A percentile compares a stretch with the other conserved stretches of the same genome.
Conservation (phyloP, 2,329 filamentous ascomycete species). For the Colletotrichum higginsianum region DNA sequence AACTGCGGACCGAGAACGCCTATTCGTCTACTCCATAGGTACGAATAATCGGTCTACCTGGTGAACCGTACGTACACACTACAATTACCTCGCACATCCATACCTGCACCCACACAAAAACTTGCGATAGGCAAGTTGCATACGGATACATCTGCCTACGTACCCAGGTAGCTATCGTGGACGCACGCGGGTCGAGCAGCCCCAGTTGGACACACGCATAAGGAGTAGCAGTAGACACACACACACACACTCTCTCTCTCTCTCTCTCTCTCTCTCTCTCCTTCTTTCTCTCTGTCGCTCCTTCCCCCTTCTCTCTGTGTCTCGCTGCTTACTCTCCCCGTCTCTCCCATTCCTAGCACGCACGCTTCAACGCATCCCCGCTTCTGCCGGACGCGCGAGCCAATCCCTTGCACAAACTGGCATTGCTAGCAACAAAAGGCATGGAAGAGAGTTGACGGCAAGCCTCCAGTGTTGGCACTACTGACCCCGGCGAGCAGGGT, state of each 20-base stretch:
- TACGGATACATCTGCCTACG: constrained; percentile 19
- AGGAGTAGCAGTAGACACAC: not conserved
- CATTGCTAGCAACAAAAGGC: constrained; percentile 36
- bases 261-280: constrained; percentile 14
- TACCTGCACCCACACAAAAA: constrained; percentile 13
- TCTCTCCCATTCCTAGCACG: constrained; percentile 6
- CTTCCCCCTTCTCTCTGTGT: not conserved
- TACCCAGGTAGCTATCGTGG: constrained; percentile 11
- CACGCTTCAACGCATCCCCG: constrained; percentile 35
- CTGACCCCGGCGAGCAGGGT: constrained; percentile 37
- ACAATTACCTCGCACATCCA: constrained; percentile 3
- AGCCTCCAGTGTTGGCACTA: constrained; percentile 41
- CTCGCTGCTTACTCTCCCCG: not conserved
- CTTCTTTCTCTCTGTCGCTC: constrained; percentile 6
- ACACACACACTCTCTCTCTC: constrained; percentile 4
- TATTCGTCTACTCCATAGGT: not conserved
- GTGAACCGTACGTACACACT: too few species aligned
- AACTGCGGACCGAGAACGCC: constrained; percentile 14
- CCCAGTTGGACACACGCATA: constrained; percentile 27
- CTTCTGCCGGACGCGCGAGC: constrained; percentile 42
- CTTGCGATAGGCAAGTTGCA: constrained; percentile 12
- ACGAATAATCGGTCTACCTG: not conserved
- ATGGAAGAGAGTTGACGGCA: constrained; percentile 41
- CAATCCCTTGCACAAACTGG: constrained; percentile 43
- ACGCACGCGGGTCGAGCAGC: constrained; percentile 25